Evolutionary conservation across 164 flowering plant species (phyloP), one percentile per base, ranked within the genome.

Genomic region (Nymphaea colorata): DNA sequence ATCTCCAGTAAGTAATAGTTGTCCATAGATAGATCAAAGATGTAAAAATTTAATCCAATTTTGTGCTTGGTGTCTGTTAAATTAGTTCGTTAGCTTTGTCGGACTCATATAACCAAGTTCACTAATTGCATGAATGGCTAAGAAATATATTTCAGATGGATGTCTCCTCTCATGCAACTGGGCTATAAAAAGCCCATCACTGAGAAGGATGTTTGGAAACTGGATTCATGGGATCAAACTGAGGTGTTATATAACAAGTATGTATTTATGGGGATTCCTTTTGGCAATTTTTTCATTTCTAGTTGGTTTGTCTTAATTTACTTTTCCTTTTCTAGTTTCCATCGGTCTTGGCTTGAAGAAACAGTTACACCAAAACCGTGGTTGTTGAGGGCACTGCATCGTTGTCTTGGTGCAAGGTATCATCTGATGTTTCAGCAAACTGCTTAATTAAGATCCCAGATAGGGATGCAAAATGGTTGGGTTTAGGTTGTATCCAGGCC

Each of bases 161-260:
- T 92, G 88, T 84, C 79, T 73, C 91, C 91, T 62, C 77, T 95
- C 69, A 86, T 95, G 99, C 70, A 81, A 73, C 81, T 74, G 64
- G 99, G 98, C 15, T 87, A 81, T 75, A 81, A 73, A 76, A 80
- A 84, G 71, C 98, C 98, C 17, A 73, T 95, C 17, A 90, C 96
- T 60, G 99, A 95, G 79, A 95, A 85, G 78, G 99, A 90, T 80
- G 82, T 95, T 42, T 95, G 99, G 99, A 87, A 95, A 73, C 73
- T 92, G 70, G 98, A 95, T 81, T 74, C 85, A 25, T 92, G 98
- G 99, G 99, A 95, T 75, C 81, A 68, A 70, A 88, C 97, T 55
- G 97, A 92, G 81, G 87, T 92, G 25, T 77, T 95, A 62, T 74
- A 80, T 67, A 76, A 69, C 77, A 86, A 73, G 99, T 95, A 55